Evolutionary conservation across 345 rosid genomes (phyloP).

Genomic region (Boechera retrofracta): DNA sequence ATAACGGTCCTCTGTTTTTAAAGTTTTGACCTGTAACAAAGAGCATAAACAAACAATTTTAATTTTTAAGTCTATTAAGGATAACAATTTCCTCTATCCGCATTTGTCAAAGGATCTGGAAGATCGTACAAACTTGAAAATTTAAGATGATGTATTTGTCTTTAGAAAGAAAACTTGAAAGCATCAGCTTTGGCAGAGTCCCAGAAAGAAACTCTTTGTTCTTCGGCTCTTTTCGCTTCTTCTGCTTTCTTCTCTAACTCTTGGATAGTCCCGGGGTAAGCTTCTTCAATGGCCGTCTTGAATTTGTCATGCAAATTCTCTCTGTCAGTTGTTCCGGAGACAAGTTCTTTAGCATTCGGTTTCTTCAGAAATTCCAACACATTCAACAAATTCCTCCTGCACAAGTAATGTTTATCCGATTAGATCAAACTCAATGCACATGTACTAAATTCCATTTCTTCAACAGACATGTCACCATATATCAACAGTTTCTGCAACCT

Average conservation of each 20-base stretch:
- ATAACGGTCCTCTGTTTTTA: constrained; percentile 31
- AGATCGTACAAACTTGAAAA: neutral
- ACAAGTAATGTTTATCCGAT: constrained; percentile 13
- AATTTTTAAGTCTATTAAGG: neutral
- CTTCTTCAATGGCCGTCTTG: constrained; percentile 65
- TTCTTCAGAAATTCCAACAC: constrained; percentile 85
- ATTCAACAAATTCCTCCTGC: constrained; percentile 87
- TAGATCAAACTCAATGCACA: constrained; percentile 26
- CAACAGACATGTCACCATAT: neutral
- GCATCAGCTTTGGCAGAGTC: constrained; percentile 76
- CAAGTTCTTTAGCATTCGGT: constrained; percentile 82
- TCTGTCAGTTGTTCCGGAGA: constrained; percentile 87
- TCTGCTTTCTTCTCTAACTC: constrained; percentile 62
- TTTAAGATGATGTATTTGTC: neutral
- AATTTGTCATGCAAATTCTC: constrained; percentile 80
- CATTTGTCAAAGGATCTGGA: neutral
- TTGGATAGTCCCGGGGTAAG: constrained; percentile 66
- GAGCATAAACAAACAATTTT: neutral
- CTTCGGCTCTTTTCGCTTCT: constrained; percentile 55
- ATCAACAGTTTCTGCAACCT: neutral
- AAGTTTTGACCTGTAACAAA: neutral
- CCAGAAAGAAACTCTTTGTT: constrained; percentile 78
- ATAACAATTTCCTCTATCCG: neutral
- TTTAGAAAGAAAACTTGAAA: constrained; percentile 80
- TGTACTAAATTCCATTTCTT: neutral